Base-by-base conservation (phyloP, 2,329 filamentous ascomycete genomes). In the Penicillium polonicum region DNA sequence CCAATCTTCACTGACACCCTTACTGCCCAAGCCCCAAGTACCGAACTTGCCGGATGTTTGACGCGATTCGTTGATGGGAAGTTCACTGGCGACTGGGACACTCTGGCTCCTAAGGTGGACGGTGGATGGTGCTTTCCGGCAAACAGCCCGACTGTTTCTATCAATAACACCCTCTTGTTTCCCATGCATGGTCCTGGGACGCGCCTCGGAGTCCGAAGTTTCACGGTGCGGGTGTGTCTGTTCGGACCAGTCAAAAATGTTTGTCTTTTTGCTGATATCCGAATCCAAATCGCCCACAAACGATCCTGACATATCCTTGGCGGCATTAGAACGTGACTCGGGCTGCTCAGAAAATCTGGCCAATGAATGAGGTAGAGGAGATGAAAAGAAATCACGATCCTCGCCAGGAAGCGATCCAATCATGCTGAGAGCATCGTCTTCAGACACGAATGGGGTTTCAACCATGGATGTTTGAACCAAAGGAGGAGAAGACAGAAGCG, bases 1-100 rank as follows among this genome's bases (percentile, higher is more conserved):
- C 85, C 85, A 88, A 68, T 88, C 85, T 68, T 88, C 85, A 25
- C 82, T 87, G 23, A 85, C 84, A 46, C 82, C 85, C 67, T 88
- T 88, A 70, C 80, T 85, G 19, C 85, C 85, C 31, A 87, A 76
- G n/a, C 84, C 83, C 85, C 85, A 88, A 4, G 85, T 86, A 41
- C 84, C 84, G 67, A 87, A 87, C 66, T 88, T 88, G 65, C 74
- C 72, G 23, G 75, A 76, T 73, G 83, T 65, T 74, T 84, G 71
- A 74, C 80, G 62, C 73, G 79, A 63, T 71, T 83, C 72, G 68
- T 76, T 74, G 74, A 79, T 69, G 75, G 79, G 64, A 71, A 76
- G 61, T 68, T 80, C 75, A 79, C 84, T 65, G 71, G 84, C 64
- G 17, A 85, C 81, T 12, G 85, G 85, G 19, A 88, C 85, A 69